Evolutionary conservation across 192 early-diverging fungal genomes (phyloP).

Genomic region (Gryganskiella cystojenkinii): DNA sequence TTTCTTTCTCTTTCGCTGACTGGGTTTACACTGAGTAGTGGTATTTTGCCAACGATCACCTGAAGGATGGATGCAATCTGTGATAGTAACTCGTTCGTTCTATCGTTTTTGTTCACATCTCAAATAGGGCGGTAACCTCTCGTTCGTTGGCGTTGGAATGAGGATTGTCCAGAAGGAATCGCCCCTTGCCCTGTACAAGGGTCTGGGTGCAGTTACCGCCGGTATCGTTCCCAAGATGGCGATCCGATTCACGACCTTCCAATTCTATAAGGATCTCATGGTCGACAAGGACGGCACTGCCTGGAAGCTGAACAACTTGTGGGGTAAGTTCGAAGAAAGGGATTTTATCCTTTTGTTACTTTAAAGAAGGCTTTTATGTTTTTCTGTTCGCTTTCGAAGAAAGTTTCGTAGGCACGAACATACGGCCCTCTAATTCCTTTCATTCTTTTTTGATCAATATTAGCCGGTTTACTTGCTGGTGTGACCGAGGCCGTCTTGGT

Average conservation of each 20-base stretch:
- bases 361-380: not conserved
- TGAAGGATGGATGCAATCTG: too few species aligned
- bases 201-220: conserved; percentile 93
- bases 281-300: conserved; percentile 76
- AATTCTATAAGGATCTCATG: conserved; percentile 88
- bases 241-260: conserved; percentile 97
- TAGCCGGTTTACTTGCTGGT: conserved; percentile 93
- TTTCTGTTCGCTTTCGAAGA: not conserved
- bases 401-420: too few species aligned
- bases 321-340: conserved; percentile 17
- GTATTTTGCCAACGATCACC: too few species aligned
- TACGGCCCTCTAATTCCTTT: not conserved
- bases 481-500: conserved; percentile 93
- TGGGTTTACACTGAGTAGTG: too few species aligned
- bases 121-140: conserved; percentile 49
- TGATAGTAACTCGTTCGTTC: not conserved
- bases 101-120: not conserved
- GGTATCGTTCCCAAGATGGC: conserved; percentile 99
- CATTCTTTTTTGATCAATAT: conserved; percentile 34
- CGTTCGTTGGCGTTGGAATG: conserved; percentile 85
- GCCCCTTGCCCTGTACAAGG: conserved; percentile 93
- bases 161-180: conserved; percentile 92
- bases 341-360: not conserved
- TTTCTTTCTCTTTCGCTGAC: not conserved
- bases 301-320: conserved; percentile 67